phyloP scores from a whole-genome alignment of 371 early-diverging fungal species.

The Agmasoma carcini region DNA sequence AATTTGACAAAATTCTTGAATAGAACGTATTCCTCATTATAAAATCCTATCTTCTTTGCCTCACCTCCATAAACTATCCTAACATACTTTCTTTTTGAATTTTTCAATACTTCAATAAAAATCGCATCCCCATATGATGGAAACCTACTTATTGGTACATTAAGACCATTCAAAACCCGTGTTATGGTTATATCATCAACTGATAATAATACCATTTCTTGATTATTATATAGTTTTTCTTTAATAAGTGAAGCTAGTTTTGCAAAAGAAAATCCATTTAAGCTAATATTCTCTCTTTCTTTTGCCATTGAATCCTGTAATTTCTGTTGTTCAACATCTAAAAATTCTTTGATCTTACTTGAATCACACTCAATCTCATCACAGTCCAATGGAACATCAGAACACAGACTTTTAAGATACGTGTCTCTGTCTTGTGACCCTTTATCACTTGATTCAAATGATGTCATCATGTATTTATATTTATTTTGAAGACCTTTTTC shows the following conservation, averaged over 20 bases:
- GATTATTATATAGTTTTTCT: constrained; percentile 8
- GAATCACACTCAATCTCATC: not conserved
- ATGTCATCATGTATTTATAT: not conserved
- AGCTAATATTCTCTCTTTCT: not conserved
- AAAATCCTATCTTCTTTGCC: constrained; percentile 16
- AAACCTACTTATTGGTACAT: constrained; percentile 7
- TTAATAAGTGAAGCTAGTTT: not conserved
- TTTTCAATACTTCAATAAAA: constrained; percentile 45
- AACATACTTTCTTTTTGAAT: constrained; percentile 15
- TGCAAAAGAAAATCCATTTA: not conserved
- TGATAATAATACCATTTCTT: constrained; percentile 19
- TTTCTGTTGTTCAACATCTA: not conserved
- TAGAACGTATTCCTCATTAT: constrained; percentile 14
- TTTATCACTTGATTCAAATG: not conserved
- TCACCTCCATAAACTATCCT: constrained; percentile 34
- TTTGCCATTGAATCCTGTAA: constrained; percentile 8
- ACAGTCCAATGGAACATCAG: not conserved
- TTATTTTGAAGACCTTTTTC: not conserved
- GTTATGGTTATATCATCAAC: constrained; percentile 41
- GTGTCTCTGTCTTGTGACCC: not conserved
- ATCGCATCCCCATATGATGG: constrained; percentile 46
- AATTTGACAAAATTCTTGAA: constrained; percentile 22
- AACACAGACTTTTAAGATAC: not conserved
- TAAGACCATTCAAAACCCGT: constrained; percentile 30
- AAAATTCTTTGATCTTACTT: not conserved